Conservation (phyloP, 2,329 filamentous ascomycete genomes). For the Pseudonectria buxi region DNA sequence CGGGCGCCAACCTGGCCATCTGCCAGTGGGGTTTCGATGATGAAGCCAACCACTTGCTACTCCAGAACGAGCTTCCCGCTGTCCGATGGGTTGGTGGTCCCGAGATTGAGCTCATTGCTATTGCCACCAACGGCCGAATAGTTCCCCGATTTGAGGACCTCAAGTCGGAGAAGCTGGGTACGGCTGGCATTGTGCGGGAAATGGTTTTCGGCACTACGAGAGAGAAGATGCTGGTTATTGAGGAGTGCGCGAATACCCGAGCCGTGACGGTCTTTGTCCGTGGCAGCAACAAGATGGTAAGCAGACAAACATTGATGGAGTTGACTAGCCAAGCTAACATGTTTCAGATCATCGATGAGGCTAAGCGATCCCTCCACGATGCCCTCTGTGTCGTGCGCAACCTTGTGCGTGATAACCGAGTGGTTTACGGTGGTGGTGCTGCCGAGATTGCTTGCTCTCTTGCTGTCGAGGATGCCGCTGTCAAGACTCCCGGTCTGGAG, state of each 20-base stretch:
- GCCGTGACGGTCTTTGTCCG: conserved; percentile 95
- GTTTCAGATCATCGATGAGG: conserved; percentile 89
- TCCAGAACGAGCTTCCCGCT: conserved; percentile 92
- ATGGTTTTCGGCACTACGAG: conserved; percentile 96
- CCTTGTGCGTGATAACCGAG: conserved; percentile 88
- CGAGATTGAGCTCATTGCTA: conserved; percentile 97
- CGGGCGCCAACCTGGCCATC: conserved; percentile 93
- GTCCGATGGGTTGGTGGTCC: conserved; percentile 97
- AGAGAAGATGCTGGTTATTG: conserved; percentile 99
- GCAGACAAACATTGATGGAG: conserved; percentile 18
- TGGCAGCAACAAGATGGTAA: conserved; percentile 98
- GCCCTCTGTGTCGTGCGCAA: conserved; percentile 97
- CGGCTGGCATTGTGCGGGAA: conserved; percentile 82
- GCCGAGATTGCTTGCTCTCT: conserved; percentile 96
- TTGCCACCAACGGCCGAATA: conserved; percentile 95
- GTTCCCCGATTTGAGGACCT: conserved; percentile 96
- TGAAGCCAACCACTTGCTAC: conserved; percentile 92
- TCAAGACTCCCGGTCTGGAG: conserved; percentile 92
- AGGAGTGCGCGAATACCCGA: conserved; percentile 96
- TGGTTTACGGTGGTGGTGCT: conserved; percentile 94
- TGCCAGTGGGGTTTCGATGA: conserved; percentile 99
- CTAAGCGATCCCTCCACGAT: conserved; percentile 94
- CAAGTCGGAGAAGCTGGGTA: conserved; percentile 82
- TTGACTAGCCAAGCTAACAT: conserved; percentile 12
- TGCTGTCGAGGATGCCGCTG: conserved; percentile 89